Percentiles rank a stretch among this genome's conserved stretches.
These are phyloP conservation scores for Oryza officinalis DNA, from an alignment of 176 grass and related monocot species.

Conservation along the genomic window DNA sequence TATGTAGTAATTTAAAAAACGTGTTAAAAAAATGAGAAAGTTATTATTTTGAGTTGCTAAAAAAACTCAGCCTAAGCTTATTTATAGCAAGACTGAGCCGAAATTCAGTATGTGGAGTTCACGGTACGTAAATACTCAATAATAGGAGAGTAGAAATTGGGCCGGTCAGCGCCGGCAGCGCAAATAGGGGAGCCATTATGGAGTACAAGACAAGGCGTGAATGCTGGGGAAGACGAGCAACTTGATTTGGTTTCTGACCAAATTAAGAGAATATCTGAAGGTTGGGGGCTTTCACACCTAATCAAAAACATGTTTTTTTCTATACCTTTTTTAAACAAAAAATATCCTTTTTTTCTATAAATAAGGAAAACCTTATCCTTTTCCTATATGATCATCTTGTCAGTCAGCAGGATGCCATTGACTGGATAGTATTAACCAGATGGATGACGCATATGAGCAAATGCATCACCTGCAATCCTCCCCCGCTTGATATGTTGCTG, in stretches of 20 bases:
- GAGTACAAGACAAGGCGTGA: neutral
- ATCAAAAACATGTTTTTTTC: neutral
- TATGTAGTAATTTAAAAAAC: too few relatives aligned
- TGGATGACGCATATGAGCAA: neutral
- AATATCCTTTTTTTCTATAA: neutral
- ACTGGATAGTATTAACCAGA: constrained; percentile 4
- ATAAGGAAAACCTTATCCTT: neutral
- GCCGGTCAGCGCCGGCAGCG: constrained; percentile 9
- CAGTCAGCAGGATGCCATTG: constrained; percentile 38
- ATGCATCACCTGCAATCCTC: neutral
- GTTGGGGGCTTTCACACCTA: neutral
- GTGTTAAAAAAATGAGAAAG: too few relatives aligned
- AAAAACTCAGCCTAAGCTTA: too few relatives aligned
- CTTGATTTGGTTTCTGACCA: neutral
- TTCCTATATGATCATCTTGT: constrained; percentile 18
- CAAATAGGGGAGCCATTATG: neutral
- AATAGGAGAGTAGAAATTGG: too few relatives aligned
- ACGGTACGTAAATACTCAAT: neutral
- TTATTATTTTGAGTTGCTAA: too few relatives aligned
- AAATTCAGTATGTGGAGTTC: neutral
- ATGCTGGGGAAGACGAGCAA: neutral
- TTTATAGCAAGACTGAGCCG: too few relatives aligned
- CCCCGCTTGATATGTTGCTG: constrained; percentile 13
- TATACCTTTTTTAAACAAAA: neutral
- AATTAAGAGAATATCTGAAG: neutral